These are phyloP conservation scores for Spizellomyces sp. DNA, from an alignment of 192 early-diverging fungal species.

Conservation along the genomic window DNA sequence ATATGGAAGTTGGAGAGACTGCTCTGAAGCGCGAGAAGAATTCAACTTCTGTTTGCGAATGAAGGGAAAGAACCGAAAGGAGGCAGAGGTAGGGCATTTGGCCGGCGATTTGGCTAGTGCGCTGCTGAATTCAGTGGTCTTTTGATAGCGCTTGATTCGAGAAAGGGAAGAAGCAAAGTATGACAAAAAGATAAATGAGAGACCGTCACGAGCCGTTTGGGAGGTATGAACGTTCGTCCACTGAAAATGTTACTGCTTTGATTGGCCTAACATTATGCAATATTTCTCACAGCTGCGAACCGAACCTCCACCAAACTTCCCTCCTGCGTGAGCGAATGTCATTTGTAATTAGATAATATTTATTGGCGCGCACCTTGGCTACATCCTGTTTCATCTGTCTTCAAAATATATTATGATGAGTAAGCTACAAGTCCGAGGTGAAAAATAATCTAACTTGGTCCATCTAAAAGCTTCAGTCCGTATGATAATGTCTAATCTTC, in stretches of 20 bases:
- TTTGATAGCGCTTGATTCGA: constrained; percentile 18
- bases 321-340: constrained; percentile 19
- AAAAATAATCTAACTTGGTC: background rate
- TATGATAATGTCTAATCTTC: no score
- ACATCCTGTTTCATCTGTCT: background rate
- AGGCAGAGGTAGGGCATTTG: constrained; percentile 32
- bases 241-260: background rate
- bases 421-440: background rate
- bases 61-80: constrained; percentile 40
- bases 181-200: constrained; percentile 39
- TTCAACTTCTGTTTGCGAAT: constrained; percentile 48
- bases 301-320: constrained; percentile 33
- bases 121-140: background rate
- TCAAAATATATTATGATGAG: background rate
- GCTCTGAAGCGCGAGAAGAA: constrained; percentile 39
- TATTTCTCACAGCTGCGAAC: constrained; percentile 25
- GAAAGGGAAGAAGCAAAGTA: constrained; percentile 43
- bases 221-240: constrained; percentile 31
- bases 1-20: constrained; percentile 51
- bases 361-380: background rate
- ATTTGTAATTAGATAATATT: background rate
- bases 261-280: no score
- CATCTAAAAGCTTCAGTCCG: background rate
- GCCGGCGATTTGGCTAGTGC: background rate
- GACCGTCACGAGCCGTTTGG: constrained; percentile 43